A percentile compares a stretch with the other conserved stretches of the same genome.
These are phyloP conservation scores for Pythium dissimile DNA, from an alignment of 352 stramenopile species.

Conservation along the genomic window DNA sequence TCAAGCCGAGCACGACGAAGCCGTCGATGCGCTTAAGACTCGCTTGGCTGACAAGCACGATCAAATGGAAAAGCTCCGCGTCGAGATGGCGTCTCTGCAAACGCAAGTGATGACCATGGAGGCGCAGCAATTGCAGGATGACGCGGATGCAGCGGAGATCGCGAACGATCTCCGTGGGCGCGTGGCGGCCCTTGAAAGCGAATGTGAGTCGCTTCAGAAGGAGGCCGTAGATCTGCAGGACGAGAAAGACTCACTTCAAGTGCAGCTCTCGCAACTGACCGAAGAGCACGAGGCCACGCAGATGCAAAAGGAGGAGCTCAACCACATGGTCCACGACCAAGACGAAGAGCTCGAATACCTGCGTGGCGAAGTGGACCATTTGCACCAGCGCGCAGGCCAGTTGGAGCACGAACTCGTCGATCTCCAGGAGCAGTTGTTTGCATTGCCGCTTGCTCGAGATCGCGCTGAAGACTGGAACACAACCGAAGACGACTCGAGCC, in stretches of 20 bases:
- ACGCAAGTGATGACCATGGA: constrained; percentile 21
- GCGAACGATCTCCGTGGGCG: constrained; percentile 7
- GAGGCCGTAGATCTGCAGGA: background rate
- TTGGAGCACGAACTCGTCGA: constrained; percentile 6
- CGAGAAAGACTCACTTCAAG: constrained; percentile 1
- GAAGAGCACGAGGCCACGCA: constrained; percentile 4
- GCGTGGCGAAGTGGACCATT: constrained; percentile 2
- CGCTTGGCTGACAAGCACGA: constrained; percentile 2
- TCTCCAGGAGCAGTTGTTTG: background rate
- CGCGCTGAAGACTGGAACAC: background rate
- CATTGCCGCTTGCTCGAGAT: background rate
- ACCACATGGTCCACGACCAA: constrained; percentile 6
- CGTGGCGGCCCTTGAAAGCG: constrained; percentile 1
- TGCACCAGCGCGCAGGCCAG: background rate
- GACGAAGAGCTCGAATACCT: constrained; percentile 11
- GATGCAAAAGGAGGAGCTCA: constrained; percentile 11
- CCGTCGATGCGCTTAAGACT: background rate
- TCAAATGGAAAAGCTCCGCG: constrained; percentile 10
- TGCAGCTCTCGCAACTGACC: constrained; percentile 5
- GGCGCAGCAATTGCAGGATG: constrained; percentile 15
- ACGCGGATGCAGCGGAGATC: constrained; percentile 13
- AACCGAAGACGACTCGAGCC: background rate
- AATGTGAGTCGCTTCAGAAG: constrained; percentile 6
- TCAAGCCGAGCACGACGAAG: constrained; percentile 1
- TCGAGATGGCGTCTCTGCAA: constrained; percentile 14